Evolutionary conservation across 2,329 filamentous ascomycete genomes (phyloP).

Genomic region (Talaromyces piceae): DNA sequence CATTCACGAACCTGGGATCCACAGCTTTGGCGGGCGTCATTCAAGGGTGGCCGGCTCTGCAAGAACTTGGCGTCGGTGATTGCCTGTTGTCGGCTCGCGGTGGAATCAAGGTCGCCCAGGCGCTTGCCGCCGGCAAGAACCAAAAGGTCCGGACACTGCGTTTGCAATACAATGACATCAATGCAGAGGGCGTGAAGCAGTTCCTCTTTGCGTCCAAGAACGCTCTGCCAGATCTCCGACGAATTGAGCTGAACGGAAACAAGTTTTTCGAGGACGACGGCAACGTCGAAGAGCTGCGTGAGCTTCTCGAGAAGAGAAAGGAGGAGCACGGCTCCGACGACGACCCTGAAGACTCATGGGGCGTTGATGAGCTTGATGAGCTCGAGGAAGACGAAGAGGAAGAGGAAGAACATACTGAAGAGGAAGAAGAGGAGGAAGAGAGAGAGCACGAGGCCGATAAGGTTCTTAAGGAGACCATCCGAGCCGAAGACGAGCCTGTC

Average conservation of each 20-base stretch:
- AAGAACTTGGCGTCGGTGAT: slow-evolving; percentile 83
- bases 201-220: slow-evolving; percentile 62
- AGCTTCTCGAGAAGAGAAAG: slow-evolving; percentile 69
- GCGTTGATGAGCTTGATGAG: slow-evolving; percentile 77
- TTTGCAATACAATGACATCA: slow-evolving; percentile 93
- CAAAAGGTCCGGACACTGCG: slow-evolving; percentile 70
- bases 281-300: slow-evolving; percentile 59
- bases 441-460: slow-evolving; percentile 56
- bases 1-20: slow-evolving; percentile 76
- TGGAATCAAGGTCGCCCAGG: slow-evolving; percentile 62
- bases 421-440: slow-evolving; percentile 63
- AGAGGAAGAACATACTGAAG: slow-evolving; percentile 60
- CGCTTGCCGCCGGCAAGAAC: slow-evolving; percentile 69
- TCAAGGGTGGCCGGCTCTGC: slow-evolving; percentile 63
- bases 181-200: slow-evolving; percentile 62
- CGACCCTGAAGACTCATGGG: slow-evolving; percentile 74
- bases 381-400: slow-evolving; percentile 67
- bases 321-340: slow-evolving; percentile 55
- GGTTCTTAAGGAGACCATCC: slow-evolving; percentile 59
- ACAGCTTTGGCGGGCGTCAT: slow-evolving; percentile 70
- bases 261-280: slow-evolving; percentile 83
- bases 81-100: slow-evolving; percentile 76
- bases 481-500: slow-evolving; percentile 52
- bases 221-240: slow-evolving; percentile 66
- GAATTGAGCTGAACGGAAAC: slow-evolving; percentile 93